Evolutionary conservation across 768 basidiomycete species (phyloP).

Genomic region (Filobasidium floriforme): DNA sequence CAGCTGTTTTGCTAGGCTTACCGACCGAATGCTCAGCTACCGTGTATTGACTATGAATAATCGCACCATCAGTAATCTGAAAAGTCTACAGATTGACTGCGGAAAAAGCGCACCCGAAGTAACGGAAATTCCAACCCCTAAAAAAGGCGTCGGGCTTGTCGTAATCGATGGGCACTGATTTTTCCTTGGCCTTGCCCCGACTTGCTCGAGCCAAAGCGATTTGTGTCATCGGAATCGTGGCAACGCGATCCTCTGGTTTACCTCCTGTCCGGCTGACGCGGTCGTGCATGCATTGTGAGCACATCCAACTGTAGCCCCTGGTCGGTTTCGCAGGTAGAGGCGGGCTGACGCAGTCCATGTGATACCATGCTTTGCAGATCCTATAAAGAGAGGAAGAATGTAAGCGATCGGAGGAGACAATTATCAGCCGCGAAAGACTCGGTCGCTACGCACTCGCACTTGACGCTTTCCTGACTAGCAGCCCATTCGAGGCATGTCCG

Average conservation of each 20-base stretch:
- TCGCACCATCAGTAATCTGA: not conserved
- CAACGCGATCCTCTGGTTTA: constrained; percentile 50
- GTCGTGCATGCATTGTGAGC: constrained; percentile 74
- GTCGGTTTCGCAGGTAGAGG: constrained; percentile 85
- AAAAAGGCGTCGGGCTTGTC: constrained; percentile 36
- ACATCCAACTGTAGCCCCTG: constrained; percentile 95
- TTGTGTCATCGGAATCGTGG: not conserved
- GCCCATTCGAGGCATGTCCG: constrained; percentile 82
- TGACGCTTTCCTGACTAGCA: constrained; percentile 58
- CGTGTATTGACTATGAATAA: constrained; percentile 63
- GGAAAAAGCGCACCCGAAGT: constrained; percentile 70
- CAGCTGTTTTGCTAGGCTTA: constrained; percentile 42
- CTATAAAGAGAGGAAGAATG: constrained; percentile 19
- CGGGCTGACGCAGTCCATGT: constrained; percentile 89
- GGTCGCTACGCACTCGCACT: constrained; percentile 41
- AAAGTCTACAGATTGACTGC: not conserved
- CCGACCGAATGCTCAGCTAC: constrained; percentile 85
- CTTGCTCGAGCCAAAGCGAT: not conserved
- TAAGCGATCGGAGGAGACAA: not conserved
- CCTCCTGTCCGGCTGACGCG: constrained; percentile 43
- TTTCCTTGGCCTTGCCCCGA: constrained; percentile 44
- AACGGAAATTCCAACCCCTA: constrained; percentile 59
- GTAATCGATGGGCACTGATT: constrained; percentile 59
- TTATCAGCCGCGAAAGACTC: not conserved
- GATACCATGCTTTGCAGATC: constrained; percentile 79